A percentile compares a stretch with the other conserved stretches of the same genome.
Evolutionary conservation across 805 yeast genomes (phyloP).

Genomic region (Candida michaelii): DNA sequence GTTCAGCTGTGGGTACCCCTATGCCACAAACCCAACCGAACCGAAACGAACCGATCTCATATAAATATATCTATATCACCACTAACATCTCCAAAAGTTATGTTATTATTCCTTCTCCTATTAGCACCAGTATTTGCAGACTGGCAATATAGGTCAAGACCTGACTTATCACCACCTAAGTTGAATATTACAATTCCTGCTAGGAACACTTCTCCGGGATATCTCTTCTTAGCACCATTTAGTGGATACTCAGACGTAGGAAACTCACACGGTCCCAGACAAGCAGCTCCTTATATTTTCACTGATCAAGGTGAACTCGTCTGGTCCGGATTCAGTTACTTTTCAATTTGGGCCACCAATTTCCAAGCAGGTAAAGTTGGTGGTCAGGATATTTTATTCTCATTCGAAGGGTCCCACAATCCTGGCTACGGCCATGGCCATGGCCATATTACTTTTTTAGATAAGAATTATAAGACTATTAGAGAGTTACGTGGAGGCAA

Average conservation of each 20-base stretch:
- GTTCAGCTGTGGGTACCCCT: no score
- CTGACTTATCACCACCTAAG: slow-evolving; percentile 33
- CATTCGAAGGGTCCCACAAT: slow-evolving; percentile 37
- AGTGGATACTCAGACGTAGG: slow-evolving; percentile 19
- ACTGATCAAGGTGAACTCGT: slow-evolving; percentile 34
- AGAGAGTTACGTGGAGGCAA: slow-evolving; percentile 35
- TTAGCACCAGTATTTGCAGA: slow-evolving; percentile 21
- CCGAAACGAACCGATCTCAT: background rate
- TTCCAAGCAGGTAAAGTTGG: slow-evolving; percentile 26
- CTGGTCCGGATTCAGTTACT: slow-evolving; percentile 36
- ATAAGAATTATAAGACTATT: slow-evolving; percentile 27
- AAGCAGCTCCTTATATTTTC: slow-evolving; percentile 36
- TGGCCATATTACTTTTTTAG: slow-evolving; percentile 32
- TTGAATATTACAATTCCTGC: slow-evolving; percentile 29
- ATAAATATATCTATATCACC: background rate
- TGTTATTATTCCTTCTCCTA: background rate
- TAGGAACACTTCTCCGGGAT: slow-evolving; percentile 24
- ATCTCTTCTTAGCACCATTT: slow-evolving; percentile 33
- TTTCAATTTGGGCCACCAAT: slow-evolving; percentile 31
- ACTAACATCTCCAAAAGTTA: no score
- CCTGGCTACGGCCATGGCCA: slow-evolving; percentile 25
- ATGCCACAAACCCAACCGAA: background rate
- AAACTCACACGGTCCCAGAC: slow-evolving; percentile 23
- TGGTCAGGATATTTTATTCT: slow-evolving; percentile 27
- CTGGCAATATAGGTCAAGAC: slow-evolving; percentile 33